Conservation (phyloP, 805 yeast genomes). For the Lachancea meyersii region DNA sequence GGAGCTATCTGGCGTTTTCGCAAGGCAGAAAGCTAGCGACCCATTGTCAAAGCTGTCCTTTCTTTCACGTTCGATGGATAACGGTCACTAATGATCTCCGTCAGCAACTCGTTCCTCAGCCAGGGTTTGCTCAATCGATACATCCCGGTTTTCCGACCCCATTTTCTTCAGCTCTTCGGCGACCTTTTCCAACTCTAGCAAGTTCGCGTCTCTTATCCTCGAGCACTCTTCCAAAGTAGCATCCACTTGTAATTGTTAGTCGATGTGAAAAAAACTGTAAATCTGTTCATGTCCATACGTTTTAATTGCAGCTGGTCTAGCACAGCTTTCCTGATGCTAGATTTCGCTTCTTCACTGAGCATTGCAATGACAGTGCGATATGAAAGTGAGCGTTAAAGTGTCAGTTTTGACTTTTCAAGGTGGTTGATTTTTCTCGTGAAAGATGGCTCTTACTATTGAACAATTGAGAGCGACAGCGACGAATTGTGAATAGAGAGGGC, state of each 20-base stretch:
- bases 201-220: neutral
- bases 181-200: conserved; percentile 1
- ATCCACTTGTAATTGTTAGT: conserved; percentile 10
- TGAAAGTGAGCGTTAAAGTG: no score
- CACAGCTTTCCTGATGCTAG: conserved; percentile 11
- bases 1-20: no score
- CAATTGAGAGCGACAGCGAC: no score
- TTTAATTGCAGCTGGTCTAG: conserved; percentile 12
- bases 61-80: no score
- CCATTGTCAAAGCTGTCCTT: no score
- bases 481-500: no score
- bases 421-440: no score
- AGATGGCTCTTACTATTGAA: no score
- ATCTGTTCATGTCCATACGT: conserved; percentile 13
- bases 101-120: neutral
- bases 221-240: conserved; percentile 10
- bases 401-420: no score
- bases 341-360: conserved; percentile 11
- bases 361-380: conserved; percentile 7
- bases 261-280: neutral
- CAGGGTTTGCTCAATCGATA: conserved; percentile 9
- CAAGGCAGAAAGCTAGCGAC: no score
- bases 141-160: neutral
- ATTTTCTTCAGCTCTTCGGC: conserved; percentile 1
- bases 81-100: neutral